phyloP scores from a whole-genome alignment of 306 rosid species.

The Abrus pulchellus region DNA sequence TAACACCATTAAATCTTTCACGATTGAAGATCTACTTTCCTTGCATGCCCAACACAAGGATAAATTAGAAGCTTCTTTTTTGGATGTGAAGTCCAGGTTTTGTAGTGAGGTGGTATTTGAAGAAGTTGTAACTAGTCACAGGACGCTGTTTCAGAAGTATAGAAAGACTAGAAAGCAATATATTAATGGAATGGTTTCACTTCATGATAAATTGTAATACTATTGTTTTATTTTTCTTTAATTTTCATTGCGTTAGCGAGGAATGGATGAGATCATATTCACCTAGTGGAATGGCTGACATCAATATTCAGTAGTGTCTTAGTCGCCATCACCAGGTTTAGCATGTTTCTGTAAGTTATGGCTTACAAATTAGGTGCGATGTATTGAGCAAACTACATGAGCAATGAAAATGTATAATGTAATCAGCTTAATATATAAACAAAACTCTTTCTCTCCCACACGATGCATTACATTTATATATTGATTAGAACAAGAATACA shows the following conservation, averaged over 20 bases:
- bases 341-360: slow-evolving; percentile 30
- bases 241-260: background rate
- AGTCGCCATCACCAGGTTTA: slow-evolving; percentile 29
- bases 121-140: slow-evolving; percentile 62
- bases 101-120: slow-evolving; percentile 67
- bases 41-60: slow-evolving; percentile 55
- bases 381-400: slow-evolving; percentile 27
- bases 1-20: slow-evolving; percentile 51
- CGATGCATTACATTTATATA: slow-evolving; percentile 45
- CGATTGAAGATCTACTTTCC: slow-evolving; percentile 50
- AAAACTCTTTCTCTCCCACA: slow-evolving; percentile 26
- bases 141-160: slow-evolving; percentile 68
- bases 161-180: slow-evolving; percentile 75
- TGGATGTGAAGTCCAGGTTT: slow-evolving; percentile 70
- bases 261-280: slow-evolving; percentile 43
- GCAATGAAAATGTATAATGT: slow-evolving; percentile 37
- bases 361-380: slow-evolving; percentile 26
- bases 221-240: background rate
- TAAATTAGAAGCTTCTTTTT: slow-evolving; percentile 62
- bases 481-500: slow-evolving; percentile 49
- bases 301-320: background rate
- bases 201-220: slow-evolving; percentile 61
- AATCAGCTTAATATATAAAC: slow-evolving; percentile 19
- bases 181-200: slow-evolving; percentile 80
- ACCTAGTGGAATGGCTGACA: slow-evolving; percentile 31